Base-by-base conservation (phyloP, 768 basidiomycete genomes). In the Phlebiopsis flavidoalba region DNA sequence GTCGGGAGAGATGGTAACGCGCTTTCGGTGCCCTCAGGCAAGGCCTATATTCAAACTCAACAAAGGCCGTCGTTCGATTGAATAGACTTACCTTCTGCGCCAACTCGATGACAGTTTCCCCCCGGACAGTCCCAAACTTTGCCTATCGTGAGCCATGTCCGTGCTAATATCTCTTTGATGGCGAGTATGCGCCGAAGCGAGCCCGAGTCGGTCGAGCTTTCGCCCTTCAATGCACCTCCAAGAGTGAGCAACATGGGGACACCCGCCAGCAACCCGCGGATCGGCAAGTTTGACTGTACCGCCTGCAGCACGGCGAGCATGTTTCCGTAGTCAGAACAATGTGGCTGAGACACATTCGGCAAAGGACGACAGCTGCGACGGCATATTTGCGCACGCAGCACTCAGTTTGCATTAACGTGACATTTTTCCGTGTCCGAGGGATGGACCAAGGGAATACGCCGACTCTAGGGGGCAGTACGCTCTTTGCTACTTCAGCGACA, bases 191-290 rank as follows among this genome's bases (percentile, higher is more conserved):
- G 83, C 63, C 76, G 76, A 21, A 73, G 68, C 26, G 69, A 70
- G n/a, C 72, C 71, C 49, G 68, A 57, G 61, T 82, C 77, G 35
- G 75, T 72, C 11, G 69, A 67, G 17, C 77, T 75, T n/a, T 77
- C 76, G 26, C 77, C 65, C 36, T 77, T 76, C 3, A 82, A 74
- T 10, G 82, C 82, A 7, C 67, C 71, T 58, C 91, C 83, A 53
- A 96, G 71, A 1, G 90, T 86, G n/a, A 92, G 69, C 26, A 97
- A 72, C 91, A 97, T 94, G 5, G 95, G 94, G 36, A 92, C 74
- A 21, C 93, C 91, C 1, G 86, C 84, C 17, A 94, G 73, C 45
- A 96, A 66, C 2, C 86, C 89, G 46, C 88, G 83, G 26, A 88
- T 74, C 1, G 95, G 93, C n/a, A 91, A 71, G 53, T 87, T 79